Conservation (phyloP, 805 yeast genomes). For the Zygosaccharomyces lentus region DNA sequence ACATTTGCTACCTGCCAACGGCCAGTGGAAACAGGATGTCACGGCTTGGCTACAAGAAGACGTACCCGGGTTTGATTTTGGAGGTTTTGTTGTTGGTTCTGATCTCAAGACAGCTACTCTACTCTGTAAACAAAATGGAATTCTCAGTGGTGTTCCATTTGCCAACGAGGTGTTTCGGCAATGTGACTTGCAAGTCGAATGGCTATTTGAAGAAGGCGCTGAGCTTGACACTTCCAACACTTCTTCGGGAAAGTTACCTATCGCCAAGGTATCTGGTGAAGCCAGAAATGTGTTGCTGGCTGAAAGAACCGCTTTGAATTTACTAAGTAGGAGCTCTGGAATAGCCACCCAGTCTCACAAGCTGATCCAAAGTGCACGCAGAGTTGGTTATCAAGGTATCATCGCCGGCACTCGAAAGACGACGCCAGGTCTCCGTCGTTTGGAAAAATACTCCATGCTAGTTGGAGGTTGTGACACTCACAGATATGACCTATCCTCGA, state of each 20-base stretch:
- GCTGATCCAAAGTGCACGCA: constrained; percentile 57
- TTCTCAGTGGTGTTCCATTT: constrained; percentile 83
- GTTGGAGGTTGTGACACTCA: constrained; percentile 95
- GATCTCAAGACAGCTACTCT: constrained; percentile 66
- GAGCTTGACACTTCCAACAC: constrained; percentile 42
- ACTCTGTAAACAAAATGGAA: constrained; percentile 75
- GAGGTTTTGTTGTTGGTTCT: constrained; percentile 92
- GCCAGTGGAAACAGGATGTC: constrained; percentile 77
- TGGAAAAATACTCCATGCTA: constrained; percentile 91
- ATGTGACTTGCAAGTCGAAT: constrained; percentile 63
- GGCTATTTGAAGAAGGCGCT: constrained; percentile 73
- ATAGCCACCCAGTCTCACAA: constrained; percentile 70
- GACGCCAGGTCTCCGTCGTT: constrained; percentile 87
- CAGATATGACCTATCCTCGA: constrained; percentile 82
- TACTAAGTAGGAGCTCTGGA: constrained; percentile 80
- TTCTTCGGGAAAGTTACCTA: constrained; percentile 53
- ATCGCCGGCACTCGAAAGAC: constrained; percentile 97
- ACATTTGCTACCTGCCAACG: constrained; percentile 66
- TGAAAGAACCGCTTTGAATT: constrained; percentile 80
- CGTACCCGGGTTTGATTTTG: constrained; percentile 90
- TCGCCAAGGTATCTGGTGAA: constrained; percentile 76
- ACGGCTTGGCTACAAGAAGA: constrained; percentile 79
- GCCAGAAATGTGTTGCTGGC: constrained; percentile 75
- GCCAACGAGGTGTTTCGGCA: constrained; percentile 80
- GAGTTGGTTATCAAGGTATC: constrained; percentile 68